Conservation (phyloP, 2,329 filamentous ascomycete genomes). For the Karstenula rhodostoma region DNA sequence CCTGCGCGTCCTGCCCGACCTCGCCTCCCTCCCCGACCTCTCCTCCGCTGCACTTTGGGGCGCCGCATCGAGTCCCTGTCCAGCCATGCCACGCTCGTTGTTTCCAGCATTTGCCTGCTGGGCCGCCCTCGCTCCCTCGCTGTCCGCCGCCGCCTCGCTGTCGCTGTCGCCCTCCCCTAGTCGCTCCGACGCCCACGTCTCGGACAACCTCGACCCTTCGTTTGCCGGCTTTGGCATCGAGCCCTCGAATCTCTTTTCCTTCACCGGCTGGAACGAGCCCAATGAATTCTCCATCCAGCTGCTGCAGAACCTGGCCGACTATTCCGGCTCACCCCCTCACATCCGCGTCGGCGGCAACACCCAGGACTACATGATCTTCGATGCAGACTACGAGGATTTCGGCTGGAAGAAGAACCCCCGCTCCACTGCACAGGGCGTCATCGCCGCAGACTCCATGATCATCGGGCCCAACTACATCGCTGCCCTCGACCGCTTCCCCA, state of each 20-base stretch:
- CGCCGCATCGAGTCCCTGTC: not conserved
- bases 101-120: conserved; percentile 27
- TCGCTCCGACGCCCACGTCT: conserved; percentile 39
- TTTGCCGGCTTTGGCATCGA: conserved; percentile 63
- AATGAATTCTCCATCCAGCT: conserved; percentile 59
- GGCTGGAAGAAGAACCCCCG: conserved; percentile 50
- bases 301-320: conserved; percentile 58
- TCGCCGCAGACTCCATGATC: conserved; percentile 55
- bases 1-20: conserved; percentile 5
- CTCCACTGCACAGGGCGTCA: conserved; percentile 50
- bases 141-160: conserved; percentile 39
- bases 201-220: conserved; percentile 51
- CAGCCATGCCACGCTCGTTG: conserved; percentile 28
- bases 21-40: not conserved
- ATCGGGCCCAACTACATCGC: conserved; percentile 59
- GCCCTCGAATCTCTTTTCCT: conserved; percentile 62
- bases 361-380: conserved; percentile 59
- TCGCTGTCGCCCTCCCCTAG: conserved; percentile 42
- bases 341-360: conserved; percentile 62
- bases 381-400: conserved; percentile 47
- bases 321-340: conserved; percentile 58
- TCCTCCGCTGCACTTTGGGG: conserved; percentile 1
- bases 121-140: conserved; percentile 11
- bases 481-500: conserved; percentile 59
- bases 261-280: conserved; percentile 53